Base-by-base conservation (phyloP, 495 filamentous ascomycete genomes). In the Aspergillus ellipticus region DNA sequence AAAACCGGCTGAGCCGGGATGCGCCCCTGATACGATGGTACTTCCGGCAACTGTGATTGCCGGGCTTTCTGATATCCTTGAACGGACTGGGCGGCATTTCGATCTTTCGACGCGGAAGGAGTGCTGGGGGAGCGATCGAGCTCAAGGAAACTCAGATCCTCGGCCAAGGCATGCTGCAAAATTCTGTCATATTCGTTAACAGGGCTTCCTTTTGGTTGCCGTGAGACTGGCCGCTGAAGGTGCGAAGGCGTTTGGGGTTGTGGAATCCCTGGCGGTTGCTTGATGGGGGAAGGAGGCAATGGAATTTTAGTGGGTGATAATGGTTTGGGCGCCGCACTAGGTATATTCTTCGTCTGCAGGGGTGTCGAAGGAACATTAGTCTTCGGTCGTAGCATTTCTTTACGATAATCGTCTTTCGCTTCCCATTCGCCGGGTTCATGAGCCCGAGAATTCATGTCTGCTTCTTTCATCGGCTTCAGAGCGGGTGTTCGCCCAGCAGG, bases 381-480 rank as follows among this genome's bases (percentile, higher is more conserved):
- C 35, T 33, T 49, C 6, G 46, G 17, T 42, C 54, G 42, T 13
- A 50, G n/a, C 4, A 54, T 70, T 42, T 74, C 74, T 62, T 57
- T 64, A 8, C 45, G 35, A 15, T 53, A 71, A 22, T 74, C 77
- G 57, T 65, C 74, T 52, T 62, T 75, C 37, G 80, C 74, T 24
- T 71, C 66, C 67, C 67, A 68, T 9, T 72, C 72, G 56, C 67
- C 31, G 61, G 70, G 60, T 72, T 75, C 69, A n/a, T 51, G 78
- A 67, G 47, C 75, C 50, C 87, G 77, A 15, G 83, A 76, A 66
- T 94, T 93, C 4, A 85, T 81, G 3, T 82, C 84, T 9, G 88
- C 81, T 37, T 88, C 88, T 51, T 88, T 89, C 83, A 94, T 84
- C 0, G 84, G 75, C 52, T 82, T 85, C 19, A 90, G 71, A 10